Percentiles rank a stretch among this genome's conserved stretches.
Conservation (phyloP, 148 eudicot genomes). For the Limonium bicolor region DNA sequence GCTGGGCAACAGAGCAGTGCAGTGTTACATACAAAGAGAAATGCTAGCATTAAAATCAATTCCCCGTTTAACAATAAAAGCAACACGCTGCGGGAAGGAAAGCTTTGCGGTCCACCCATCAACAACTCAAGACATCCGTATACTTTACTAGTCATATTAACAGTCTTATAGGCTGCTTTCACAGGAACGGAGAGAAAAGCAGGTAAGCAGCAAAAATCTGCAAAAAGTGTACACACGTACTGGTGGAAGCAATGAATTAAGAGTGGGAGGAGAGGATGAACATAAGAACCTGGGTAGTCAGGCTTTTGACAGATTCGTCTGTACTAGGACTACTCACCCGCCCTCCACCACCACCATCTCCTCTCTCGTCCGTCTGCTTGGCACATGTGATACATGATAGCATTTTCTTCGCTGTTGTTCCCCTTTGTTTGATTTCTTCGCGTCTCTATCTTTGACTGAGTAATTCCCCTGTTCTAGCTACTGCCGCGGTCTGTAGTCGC, state of each 20-base stretch:
- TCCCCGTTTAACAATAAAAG: too few relatives aligned
- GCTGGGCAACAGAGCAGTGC: too few relatives aligned
- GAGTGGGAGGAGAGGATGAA: neutral
- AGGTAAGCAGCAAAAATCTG: neutral
- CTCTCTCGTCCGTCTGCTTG: conserved; percentile 46
- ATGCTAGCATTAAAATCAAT: too few relatives aligned
- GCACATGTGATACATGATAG: conserved; percentile 94
- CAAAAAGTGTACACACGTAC: conserved; percentile 1
- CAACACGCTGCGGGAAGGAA: too few relatives aligned
- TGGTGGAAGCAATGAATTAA: too few relatives aligned
- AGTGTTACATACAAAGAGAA: too few relatives aligned
- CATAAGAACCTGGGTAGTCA: conserved; percentile 69
- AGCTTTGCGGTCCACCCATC: too few relatives aligned
- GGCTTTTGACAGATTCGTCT: conserved; percentile 88
- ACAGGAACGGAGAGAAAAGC: conserved; percentile 8
- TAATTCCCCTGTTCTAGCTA: neutral
- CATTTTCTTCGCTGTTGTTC: conserved; percentile 19
- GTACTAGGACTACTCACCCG: conserved; percentile 62
- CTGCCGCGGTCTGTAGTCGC: too few relatives aligned
- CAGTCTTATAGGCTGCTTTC: too few relatives aligned
- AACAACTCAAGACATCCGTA: too few relatives aligned
- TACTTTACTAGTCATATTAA: too few relatives aligned
- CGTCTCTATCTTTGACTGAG: neutral
- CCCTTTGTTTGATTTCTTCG: neutral
- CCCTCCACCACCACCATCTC: conserved; percentile 33